Base-by-base conservation (phyloP, 2,329 filamentous ascomycete species). In the Venturia oleaginea region DNA sequence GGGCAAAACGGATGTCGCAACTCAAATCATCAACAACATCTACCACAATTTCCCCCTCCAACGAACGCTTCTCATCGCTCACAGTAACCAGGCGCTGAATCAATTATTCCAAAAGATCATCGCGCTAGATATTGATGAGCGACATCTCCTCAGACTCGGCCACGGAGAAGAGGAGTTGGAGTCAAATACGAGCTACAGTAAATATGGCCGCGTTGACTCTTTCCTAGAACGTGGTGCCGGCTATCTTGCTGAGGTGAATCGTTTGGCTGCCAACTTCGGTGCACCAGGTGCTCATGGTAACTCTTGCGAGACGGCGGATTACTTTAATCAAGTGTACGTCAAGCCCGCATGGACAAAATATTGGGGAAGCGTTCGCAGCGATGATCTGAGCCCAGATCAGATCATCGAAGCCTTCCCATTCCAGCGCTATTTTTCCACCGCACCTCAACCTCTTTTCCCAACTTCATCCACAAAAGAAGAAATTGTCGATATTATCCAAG, bases 1-100 rank as follows among this genome's bases (percentile, higher is more conserved):
- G 7, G 94, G 95, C 67, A 99, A 99, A 80, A 99, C 94, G n/a
- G 94, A 99, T 76, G 94, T 99, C 63, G 92, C 92, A 59, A 97
- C 93, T 4, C 94, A 99, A 75, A 95, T 97, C 73, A 99, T 99
- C 77, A 97, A 91, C 79, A 97, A 97, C 75, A 89, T 99, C 70
- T 99, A 99, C 73, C 93, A 97, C 79, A 96, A 97, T 76, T 99
- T 97, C 73, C 92, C 94, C 8, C 82, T 88, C 68, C 92, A 99
- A 75, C 89, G 91, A 70, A 99, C 94, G 0, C 79, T 99, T 22
- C 84, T 99, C 48, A 86, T 99, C 68, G 94, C 94, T 4, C 94
- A 99, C 75, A 97, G 93, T 76, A 99, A 99, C 72, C 95, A 99
- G 75, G 95, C 94, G 2, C 80, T 99, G 11, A 99, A 99, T 72